Base-by-base conservation (phyloP, 495 filamentous ascomycete species). In the Penicillium maclennaniae region DNA sequence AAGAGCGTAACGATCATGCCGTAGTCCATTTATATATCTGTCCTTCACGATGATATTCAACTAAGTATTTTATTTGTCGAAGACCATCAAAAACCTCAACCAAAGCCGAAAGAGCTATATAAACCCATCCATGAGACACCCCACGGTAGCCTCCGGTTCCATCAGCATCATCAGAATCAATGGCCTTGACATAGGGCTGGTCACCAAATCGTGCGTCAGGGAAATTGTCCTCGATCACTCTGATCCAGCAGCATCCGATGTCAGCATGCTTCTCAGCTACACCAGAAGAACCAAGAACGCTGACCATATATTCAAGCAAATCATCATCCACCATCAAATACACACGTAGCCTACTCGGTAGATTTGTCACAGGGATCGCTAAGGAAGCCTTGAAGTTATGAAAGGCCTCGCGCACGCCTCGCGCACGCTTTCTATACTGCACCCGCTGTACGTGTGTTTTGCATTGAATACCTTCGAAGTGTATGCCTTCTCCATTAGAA, bases 141-240 rank as follows among this genome's bases (percentile, higher is more conserved):
- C 60, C 60, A 23, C 52, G 44, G 23, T 45, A 40, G 4, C 59
- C 53, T 10, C 12, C 45, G 6, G 12, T n/a, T 2, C 20, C 25
- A 41, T 51, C n/a, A 38, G 42, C 7, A 8, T 48, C 28, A 23
- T 44, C 38, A 12, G 37, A 34, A 27, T 47, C 39, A 2, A 41
- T 9, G 6, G 26, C 17, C 9, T 26, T 15, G 9, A 56, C 8
- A 15, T 49, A 56, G 6, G 53, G 55, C 27, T 43, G 50, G 21
- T 64, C 56, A 9, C 40, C 48, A 16, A 58, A 55, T 16, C 53
- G 44, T 19, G 47, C 43, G 51, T 67, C 66, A 4, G 66, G 68
- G 21, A 64, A 71, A 49, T 69, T 71, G 31, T 71, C 64, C 51
- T 71, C 68, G 21, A 70, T 42, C n/a, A 67, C 48, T 36, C 65